A percentile compares a stretch with the other conserved stretches of the same genome.
Conservation (phyloP, 129 eudicot species). For the Escallonia rubra region DNA sequence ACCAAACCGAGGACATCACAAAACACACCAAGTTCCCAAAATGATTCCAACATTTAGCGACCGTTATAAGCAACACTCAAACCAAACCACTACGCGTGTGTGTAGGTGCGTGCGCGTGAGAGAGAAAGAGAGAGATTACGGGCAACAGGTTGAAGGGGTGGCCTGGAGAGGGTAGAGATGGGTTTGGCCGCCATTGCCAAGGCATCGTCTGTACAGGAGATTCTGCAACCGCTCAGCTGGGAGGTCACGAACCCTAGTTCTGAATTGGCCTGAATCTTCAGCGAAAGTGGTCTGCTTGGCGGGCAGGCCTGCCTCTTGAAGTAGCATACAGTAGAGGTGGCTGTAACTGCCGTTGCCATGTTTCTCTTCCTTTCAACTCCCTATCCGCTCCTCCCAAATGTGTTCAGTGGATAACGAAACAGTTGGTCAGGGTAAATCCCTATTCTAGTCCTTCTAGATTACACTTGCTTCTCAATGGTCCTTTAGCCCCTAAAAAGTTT, state of each 20-base stretch:
- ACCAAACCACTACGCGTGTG: too few species aligned
- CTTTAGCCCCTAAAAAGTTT: too few species aligned
- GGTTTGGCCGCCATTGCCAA: conserved; percentile 9
- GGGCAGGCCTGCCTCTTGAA: conserved; percentile 17
- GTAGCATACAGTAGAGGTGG: conserved; percentile 1
- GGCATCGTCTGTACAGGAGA: conserved; percentile 24
- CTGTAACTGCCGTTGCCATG: conserved; percentile 5
- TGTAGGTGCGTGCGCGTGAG: background rate
- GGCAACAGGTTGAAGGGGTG: conserved; percentile 65
- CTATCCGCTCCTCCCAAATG: too few species aligned
- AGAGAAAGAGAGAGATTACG: conserved; percentile 39
- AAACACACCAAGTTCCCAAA: too few species aligned
- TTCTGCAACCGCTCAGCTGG: conserved; percentile 63
- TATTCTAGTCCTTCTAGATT: too few species aligned
- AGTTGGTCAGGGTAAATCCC: too few species aligned
- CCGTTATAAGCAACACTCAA: too few species aligned
- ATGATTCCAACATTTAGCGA: too few species aligned
- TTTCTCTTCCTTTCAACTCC: background rate
- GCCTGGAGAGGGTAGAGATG: conserved; percentile 46
- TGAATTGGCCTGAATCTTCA: conserved; percentile 16
- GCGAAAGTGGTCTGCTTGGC: conserved; percentile 3
- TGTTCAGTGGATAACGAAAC: too few species aligned
- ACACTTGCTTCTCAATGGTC: too few species aligned
- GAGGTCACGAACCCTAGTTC: conserved; percentile 67
- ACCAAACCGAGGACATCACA: background rate